Base-by-base conservation (phyloP, 2,329 filamentous ascomycete species). In the Dactylellina haptotyla region DNA sequence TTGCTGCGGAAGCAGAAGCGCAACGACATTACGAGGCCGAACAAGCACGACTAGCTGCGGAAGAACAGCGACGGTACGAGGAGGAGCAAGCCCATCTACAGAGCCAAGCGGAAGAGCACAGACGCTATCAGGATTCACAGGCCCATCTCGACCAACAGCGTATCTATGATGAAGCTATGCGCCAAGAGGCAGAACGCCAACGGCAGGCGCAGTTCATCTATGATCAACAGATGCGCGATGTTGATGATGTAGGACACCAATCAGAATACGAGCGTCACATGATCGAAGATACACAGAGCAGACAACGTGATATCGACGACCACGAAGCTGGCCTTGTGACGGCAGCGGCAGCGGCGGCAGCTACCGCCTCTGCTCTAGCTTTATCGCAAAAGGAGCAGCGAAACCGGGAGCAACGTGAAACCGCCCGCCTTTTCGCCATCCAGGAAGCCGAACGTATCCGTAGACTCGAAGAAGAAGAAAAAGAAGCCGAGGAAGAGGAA, bases 371-470 rank as follows among this genome's bases (percentile, higher is more conserved):
- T 32, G 45, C 53, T 5, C 50, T 43, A 12, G 66, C 51, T 16
- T 20, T 67, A 41, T 32, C 62, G 12, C 53, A 62, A 34, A 74
- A 67, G 20, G 63, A 74, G 43, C 62, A 61, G 25, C 59, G 67
- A 3, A 72, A 72, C 20, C 59, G 67, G 18, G 67, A 72, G 61
- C 57, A 63, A 14, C 67, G 67, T 56, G 67, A 72, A 25, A 59
- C 59, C 26, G 67, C 67, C 12, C 48, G 62, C 12, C 28, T 58
- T 14, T 67, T 62, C 20, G 69, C 61, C 18, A 66, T 73, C 20
- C 61, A 73, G 23, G 69, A 73, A 56, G 69, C 58, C 30, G 69
- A 73, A 28, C 69, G 56, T 37, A 61, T 74, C 41, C 70, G 62
- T 14, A 32, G 46, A 30, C 28, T 74, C 23, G 41, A 66, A 20